Percentiles rank a stretch among this genome's conserved stretches.
phyloP scores from a whole-genome alignment of 495 filamentous ascomycete genomes.

The Gamarada debralockiae region DNA sequence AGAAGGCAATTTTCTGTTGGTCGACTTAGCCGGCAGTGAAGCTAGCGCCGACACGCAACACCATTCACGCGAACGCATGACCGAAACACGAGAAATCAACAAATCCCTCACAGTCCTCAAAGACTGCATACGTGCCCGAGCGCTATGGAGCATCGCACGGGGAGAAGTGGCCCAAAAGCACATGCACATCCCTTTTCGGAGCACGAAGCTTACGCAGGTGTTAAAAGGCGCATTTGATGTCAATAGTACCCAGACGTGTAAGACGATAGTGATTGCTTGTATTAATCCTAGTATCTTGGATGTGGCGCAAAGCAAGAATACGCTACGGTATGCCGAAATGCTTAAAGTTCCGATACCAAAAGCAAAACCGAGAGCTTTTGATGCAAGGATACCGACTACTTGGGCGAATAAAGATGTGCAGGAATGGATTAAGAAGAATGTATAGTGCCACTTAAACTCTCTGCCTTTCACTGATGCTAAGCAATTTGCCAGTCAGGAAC shows the following conservation, averaged over 20 bases:
- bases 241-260: slow-evolving; percentile 7
- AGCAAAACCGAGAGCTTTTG: neutral
- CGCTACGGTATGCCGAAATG: slow-evolving; percentile 22
- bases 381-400: neutral
- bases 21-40: slow-evolving; percentile 47
- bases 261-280: slow-evolving; percentile 28
- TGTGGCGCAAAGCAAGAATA: slow-evolving; percentile 19
- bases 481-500: neutral
- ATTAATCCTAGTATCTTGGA: slow-evolving; percentile 14
- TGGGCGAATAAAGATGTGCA: neutral
- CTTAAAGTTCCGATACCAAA: slow-evolving; percentile 11
- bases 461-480: neutral
- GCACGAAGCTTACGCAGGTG: slow-evolving; percentile 30
- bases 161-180: slow-evolving; percentile 12
- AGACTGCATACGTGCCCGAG: slow-evolving; percentile 30
- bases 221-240: slow-evolving; percentile 30
- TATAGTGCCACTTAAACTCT: neutral
- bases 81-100: slow-evolving; percentile 32
- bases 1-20: slow-evolving; percentile 39
- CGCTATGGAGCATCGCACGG: slow-evolving; percentile 1
- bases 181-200: slow-evolving; percentile 27
- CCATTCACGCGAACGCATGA: slow-evolving; percentile 26
- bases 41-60: slow-evolving; percentile 21
- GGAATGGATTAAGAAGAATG: neutral
- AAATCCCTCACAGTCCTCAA: slow-evolving; percentile 27